Evolutionary conservation across 306 rosid genomes (phyloP).

Genomic region (Cicer bijugum): DNA sequence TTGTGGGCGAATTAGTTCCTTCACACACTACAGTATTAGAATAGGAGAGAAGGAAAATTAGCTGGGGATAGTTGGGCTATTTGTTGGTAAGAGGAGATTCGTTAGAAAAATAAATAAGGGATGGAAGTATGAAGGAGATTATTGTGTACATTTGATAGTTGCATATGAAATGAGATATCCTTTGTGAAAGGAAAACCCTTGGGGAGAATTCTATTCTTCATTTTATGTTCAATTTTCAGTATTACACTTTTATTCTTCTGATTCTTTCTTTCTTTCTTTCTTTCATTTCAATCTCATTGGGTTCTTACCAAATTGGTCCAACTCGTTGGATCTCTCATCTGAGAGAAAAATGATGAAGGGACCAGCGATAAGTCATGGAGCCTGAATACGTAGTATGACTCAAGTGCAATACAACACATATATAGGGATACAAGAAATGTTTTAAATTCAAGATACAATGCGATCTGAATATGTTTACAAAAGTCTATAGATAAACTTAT

Average conservation of each 20-base stretch:
- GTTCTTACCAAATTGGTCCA: neutral
- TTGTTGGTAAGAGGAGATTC: neutral
- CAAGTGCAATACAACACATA: neutral
- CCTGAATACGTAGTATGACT: neutral
- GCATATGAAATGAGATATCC: slow-evolving; percentile 1
- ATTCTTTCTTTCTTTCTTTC: neutral
- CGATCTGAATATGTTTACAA: neutral
- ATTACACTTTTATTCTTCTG: neutral
- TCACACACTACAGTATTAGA: slow-evolving; percentile 5
- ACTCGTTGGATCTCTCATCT: neutral
- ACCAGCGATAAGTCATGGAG: neutral
- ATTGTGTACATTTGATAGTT: slow-evolving; percentile 4
- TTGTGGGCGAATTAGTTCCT: slow-evolving; percentile 7
- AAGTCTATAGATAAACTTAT: neutral
- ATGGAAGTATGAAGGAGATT: neutral
- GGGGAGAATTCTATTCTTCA: neutral
- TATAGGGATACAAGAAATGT: neutral
- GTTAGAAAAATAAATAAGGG: neutral
- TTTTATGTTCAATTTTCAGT: neutral
- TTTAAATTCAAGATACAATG: neutral
- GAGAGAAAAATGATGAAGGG: slow-evolving; percentile 1
- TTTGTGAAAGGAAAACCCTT: neutral
- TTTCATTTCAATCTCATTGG: neutral
- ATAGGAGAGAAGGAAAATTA: neutral
- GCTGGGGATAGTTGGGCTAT: neutral